These are phyloP conservation scores for Akanthomyces muscarius DNA, from an alignment of 2,329 filamentous ascomycete genomes.

Conservation along the genomic window DNA sequence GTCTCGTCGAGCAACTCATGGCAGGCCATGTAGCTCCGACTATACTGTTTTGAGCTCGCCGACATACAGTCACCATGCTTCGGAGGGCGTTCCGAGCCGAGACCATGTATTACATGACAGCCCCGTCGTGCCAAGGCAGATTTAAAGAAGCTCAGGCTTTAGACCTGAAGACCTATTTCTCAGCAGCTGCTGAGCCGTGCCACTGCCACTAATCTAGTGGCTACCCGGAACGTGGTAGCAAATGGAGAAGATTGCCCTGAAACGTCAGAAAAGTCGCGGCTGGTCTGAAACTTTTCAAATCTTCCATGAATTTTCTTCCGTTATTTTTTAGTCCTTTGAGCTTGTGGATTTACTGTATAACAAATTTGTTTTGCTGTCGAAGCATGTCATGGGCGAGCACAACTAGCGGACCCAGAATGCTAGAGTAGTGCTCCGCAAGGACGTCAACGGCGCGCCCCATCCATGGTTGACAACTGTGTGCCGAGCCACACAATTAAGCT, in stretches of 20 bases:
- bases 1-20: background rate
- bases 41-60: constrained; percentile 11
- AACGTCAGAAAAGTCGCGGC: no score
- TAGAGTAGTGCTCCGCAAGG: background rate
- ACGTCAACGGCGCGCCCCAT: background rate
- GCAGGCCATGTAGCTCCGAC: background rate
- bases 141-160: background rate
- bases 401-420: background rate
- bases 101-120: background rate
- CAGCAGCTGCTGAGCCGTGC: no score
- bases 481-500: no score
- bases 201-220: no score
- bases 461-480: no score
- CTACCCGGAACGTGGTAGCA: no score
- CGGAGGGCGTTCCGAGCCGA: constrained; percentile 10
- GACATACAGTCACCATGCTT: constrained; percentile 7
- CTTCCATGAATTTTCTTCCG: no score
- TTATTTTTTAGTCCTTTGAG: no score
- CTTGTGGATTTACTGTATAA: no score
- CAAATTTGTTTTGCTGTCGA: background rate
- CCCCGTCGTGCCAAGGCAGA: background rate
- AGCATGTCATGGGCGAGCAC: background rate
- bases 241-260: no score
- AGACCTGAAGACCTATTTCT: no score
- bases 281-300: no score